Percentiles rank a stretch among this genome's conserved stretches.
phyloP scores from a whole-genome alignment of 2,329 filamentous ascomycete genomes.

The Aspergillus japonicus region DNA sequence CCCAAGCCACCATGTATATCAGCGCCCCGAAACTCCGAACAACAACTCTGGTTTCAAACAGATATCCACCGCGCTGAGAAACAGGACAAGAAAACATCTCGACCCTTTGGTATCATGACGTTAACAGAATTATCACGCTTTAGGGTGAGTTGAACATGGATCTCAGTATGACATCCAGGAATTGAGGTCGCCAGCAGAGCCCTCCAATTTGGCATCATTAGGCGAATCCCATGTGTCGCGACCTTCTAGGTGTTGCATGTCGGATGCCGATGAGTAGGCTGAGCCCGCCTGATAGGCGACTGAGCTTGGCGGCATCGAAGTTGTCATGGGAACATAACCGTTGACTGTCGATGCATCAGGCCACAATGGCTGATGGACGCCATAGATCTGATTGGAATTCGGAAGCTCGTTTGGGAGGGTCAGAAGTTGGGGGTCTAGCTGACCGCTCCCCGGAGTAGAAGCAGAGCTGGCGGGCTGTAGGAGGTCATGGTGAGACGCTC shows the following conservation, averaged over 20 bases:
- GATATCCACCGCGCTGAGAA: conserved; percentile 1
- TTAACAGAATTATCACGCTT: conserved; percentile 14
- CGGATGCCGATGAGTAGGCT: conserved; percentile 27
- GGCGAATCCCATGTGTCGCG: conserved; percentile 41
- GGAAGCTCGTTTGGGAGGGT: conserved; percentile 23
- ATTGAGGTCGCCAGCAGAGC: conserved; percentile 47
- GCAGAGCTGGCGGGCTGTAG: conserved; percentile 35
- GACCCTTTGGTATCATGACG: conserved; percentile 1
- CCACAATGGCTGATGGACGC: conserved; percentile 24
- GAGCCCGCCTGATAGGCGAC: conserved; percentile 13
- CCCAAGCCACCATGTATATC: neutral
- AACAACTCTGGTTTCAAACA: neutral
- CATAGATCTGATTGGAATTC: conserved; percentile 14
- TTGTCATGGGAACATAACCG: conserved; percentile 19
- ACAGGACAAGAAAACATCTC: conserved; percentile 5
- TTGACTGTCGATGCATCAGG: conserved; percentile 21
- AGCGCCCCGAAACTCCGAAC: conserved; percentile 3
- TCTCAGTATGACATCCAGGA: conserved; percentile 36
- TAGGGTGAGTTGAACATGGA: conserved; percentile 1
- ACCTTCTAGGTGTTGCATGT: conserved; percentile 33
- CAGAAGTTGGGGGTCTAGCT: conserved; percentile 46
- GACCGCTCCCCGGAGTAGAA: conserved; percentile 27
- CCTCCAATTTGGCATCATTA: conserved; percentile 35
- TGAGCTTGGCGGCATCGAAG: conserved; percentile 17
- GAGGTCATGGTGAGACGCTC: conserved; percentile 44